phyloP scores from a whole-genome alignment of 352 stramenopile species.

The Globisporangium iwayamae region DNA sequence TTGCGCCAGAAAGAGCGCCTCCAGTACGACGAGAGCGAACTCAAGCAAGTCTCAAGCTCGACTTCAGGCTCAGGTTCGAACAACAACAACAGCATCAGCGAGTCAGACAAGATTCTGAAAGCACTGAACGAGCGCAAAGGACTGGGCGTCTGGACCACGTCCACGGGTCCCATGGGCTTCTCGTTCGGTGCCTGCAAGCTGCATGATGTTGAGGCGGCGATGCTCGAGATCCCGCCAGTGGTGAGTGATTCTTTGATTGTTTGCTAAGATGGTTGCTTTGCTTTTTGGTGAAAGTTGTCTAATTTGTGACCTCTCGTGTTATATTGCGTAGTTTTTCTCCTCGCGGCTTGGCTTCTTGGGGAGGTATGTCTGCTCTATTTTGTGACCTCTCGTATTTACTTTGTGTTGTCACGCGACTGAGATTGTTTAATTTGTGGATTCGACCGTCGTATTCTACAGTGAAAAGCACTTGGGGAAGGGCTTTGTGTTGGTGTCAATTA shows the following conservation, averaged over 20 bases:
- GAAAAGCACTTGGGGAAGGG: conserved; percentile 67
- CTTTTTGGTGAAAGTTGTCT: background rate
- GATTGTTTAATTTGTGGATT: background rate
- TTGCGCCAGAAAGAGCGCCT: conserved; percentile 25
- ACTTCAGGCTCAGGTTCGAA: background rate
- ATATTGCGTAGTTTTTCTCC: conserved; percentile 48
- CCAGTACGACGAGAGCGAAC: conserved; percentile 23
- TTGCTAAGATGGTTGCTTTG: background rate
- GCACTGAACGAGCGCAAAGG: conserved; percentile 38
- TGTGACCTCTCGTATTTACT: background rate
- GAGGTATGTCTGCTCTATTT: conserved; percentile 10
- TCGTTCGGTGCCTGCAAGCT: conserved; percentile 57
- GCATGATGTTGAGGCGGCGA: conserved; percentile 57
- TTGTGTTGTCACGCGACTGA: background rate
- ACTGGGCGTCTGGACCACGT: conserved; percentile 66
- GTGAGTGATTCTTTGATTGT: conserved; percentile 18
- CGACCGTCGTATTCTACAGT: conserved; percentile 19
- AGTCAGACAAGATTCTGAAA: conserved; percentile 18
- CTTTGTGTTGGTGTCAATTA: conserved; percentile 73
- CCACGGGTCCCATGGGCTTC: conserved; percentile 49
- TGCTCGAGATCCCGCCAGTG: conserved; percentile 55
- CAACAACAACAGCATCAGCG: background rate
- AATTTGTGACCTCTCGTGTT: background rate
- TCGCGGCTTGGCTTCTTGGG: conserved; percentile 28
- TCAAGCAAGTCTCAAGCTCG: background rate